These are phyloP conservation scores for Porphyrellus cyaneotinctus DNA, from an alignment of 768 basidiomycete genomes.

Conservation along the genomic window DNA sequence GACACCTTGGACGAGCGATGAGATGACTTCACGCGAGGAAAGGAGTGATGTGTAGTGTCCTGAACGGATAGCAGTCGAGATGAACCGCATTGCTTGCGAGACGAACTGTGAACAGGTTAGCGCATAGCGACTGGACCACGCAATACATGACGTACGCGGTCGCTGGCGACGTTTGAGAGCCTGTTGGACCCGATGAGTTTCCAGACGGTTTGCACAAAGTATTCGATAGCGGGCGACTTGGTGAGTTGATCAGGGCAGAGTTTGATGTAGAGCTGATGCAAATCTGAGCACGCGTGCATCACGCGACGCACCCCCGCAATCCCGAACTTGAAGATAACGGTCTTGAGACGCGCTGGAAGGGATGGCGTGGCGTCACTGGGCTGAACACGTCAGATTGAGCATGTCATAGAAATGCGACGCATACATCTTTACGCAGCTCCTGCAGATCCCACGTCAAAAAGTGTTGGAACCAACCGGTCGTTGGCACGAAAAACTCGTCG, in stretches of 20 bases:
- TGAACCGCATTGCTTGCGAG: conserved; percentile 84
- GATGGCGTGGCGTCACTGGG: conserved; percentile 80
- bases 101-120: conserved; percentile 54
- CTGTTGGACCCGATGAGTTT: conserved; percentile 66
- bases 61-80: conserved; percentile 88
- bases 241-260: conserved; percentile 76
- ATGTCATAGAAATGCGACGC: background rate
- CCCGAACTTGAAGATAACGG: conserved; percentile 84
- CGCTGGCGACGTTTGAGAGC: conserved; percentile 67
- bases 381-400: conserved; percentile 34
- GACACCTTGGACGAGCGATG: conserved; percentile 81
- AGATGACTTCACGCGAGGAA: conserved; percentile 75
- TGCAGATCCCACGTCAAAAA: conserved; percentile 79
- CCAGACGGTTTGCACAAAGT: conserved; percentile 90
- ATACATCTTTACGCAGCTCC: conserved; percentile 64
- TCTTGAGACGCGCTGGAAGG: conserved; percentile 86
- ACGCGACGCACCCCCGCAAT: conserved; percentile 65
- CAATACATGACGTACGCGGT: conserved; percentile 50
- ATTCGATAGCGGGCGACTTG: conserved; percentile 56
- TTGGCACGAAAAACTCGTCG: conserved; percentile 72
- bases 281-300: background rate
- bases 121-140: background rate
- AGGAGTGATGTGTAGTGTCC: conserved; percentile 81
- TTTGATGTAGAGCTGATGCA: conserved; percentile 67
- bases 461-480: conserved; percentile 68